Base-by-base conservation (phyloP, 257 asterid genomes). In the Prunella vulgaris region DNA sequence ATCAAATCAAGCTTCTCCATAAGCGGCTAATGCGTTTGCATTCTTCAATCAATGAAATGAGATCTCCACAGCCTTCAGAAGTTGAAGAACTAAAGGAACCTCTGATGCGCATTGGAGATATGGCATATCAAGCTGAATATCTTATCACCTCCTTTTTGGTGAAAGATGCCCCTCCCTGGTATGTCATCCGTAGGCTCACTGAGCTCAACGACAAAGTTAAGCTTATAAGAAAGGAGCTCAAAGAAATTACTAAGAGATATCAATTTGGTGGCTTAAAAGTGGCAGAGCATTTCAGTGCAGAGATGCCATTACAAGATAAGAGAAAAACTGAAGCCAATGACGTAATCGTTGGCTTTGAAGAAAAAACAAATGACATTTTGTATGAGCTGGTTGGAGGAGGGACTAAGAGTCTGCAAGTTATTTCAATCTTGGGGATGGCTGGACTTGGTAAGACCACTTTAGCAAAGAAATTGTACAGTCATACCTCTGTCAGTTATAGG, bases 341-440 rank as follows among this genome's bases (percentile, higher is more conserved):
- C 4, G 54, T 64, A 1, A 22, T 56, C 5, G 75, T 25, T 2
- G 83, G 88, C 13, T 63, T 80, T 24, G 57, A 71, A 44, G 25
- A 60, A 0, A 66, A 70, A 17, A 57, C 5, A 35, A 2, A 1
- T 3, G 18, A 56, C 0, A 37, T 81, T 32, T 35, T 32, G 52
- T 46, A 6, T 9, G 20, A 27, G 4, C 81, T 78, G 9, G 20
- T 1, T 0, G 17, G 61, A 0, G 21, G 62, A 5, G 60, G 51
- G 53, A 17, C 57, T 18, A 0, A 5, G 22, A 0, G 38, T 0
- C 52, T 73, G 3, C 79, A 76, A 32, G 35, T 56, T 7, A 25
- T 76, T 12, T 63, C 82, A 13, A 64, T 84, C 1, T 78, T 48
- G 12, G 83, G 84, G 9, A 79, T 79, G 86, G 38, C 82, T 1